Evolutionary conservation across 1,284 basidiomycete genomes (phyloP).

Genomic region (Pisolithus thermaeus): DNA sequence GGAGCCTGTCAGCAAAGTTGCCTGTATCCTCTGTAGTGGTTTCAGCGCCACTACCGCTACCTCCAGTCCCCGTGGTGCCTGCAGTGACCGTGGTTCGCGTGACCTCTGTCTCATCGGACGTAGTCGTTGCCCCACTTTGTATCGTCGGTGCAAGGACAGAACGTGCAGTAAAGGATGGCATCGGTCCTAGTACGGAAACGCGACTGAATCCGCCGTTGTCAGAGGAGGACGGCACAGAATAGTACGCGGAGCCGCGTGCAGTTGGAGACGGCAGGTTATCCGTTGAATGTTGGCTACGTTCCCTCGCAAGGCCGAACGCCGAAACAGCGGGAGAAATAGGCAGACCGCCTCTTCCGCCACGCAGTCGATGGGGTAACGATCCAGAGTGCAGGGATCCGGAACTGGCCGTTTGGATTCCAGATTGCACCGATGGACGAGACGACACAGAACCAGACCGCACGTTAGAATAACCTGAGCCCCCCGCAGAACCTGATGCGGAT

Average conservation of each 20-base stretch:
- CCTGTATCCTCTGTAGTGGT: constrained; percentile 7
- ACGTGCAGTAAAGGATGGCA: constrained; percentile 25
- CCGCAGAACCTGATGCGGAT: constrained; percentile 47
- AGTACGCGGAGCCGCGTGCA: neutral
- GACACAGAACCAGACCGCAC: constrained; percentile 38
- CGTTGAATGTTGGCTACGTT: constrained; percentile 12
- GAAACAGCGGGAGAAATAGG: constrained; percentile 33
- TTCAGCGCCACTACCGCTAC: constrained; percentile 1
- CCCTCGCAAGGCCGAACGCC: constrained; percentile 30
- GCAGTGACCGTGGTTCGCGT: constrained; percentile 20
- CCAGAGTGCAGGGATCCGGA: constrained; percentile 44
- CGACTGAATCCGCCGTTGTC: constrained; percentile 22
- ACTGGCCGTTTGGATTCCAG: constrained; percentile 24
- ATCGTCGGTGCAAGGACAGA: constrained; percentile 25
- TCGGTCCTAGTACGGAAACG: constrained; percentile 29
- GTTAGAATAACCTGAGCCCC: constrained; percentile 33
- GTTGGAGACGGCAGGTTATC: constrained; percentile 14
- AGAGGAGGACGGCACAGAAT: neutral
- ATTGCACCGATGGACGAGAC: constrained; percentile 42
- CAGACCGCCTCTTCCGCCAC: constrained; percentile 26
- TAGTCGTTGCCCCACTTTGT: constrained; percentile 26
- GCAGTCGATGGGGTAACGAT: constrained; percentile 44
- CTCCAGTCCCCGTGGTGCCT: constrained; percentile 1
- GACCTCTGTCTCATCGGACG: constrained; percentile 27
- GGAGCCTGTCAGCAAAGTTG: constrained; percentile 7